Base-by-base conservation (phyloP, 1,139 yeast genomes). In the Debaryomycetaceae sp. region DNA sequence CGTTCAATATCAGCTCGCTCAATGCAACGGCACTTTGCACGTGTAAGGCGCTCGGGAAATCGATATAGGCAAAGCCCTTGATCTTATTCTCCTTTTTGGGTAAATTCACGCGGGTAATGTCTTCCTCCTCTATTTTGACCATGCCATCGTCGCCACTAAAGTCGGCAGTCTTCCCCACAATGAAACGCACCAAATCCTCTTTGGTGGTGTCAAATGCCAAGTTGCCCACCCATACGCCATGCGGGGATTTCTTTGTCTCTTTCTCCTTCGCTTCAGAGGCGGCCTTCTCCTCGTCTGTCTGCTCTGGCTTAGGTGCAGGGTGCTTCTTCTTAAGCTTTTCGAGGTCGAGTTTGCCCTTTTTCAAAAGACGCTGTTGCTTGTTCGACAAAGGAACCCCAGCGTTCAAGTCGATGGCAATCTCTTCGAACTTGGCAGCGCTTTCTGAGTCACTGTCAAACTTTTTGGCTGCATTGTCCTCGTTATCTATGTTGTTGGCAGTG, bases 141-240 rank as follows among this genome's bases (percentile, higher is more conserved):
- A 67, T 51, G 30, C 65, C 65, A 2, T 55, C 46, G 4, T 57
- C 61, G 5, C 32, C 31, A 10, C 31, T 29, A 12, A 48, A 53
- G 6, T 57, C 63, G 9, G 58, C 46, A 0, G 91, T 73, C 48
- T 81, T 83, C 8, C 75, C 69, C 3, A 70, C 61, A 7, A 91
- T 59, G 41, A 83, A 88, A 34, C 80, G 67, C 9, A 65, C 61
- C 16, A 91, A 52, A 40, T 88, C 95, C 24, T 83, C 93, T 45
- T 73, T 78, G 1, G 80, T 70, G 5, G 96, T 88, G 34, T 84
- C 93, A 47, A 83, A 93, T 0, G 96, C 72, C 43, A 93, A 58
- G 53, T 91, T 93, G 29, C 98, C 98, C 28, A 91, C 74, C 98
- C 98, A 91, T 16, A 88, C 93, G 28, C 94, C 95, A 46, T 63